These are phyloP conservation scores for Thozetella sp. DNA, from an alignment of 495 filamentous ascomycete species.

Conservation along the genomic window DNA sequence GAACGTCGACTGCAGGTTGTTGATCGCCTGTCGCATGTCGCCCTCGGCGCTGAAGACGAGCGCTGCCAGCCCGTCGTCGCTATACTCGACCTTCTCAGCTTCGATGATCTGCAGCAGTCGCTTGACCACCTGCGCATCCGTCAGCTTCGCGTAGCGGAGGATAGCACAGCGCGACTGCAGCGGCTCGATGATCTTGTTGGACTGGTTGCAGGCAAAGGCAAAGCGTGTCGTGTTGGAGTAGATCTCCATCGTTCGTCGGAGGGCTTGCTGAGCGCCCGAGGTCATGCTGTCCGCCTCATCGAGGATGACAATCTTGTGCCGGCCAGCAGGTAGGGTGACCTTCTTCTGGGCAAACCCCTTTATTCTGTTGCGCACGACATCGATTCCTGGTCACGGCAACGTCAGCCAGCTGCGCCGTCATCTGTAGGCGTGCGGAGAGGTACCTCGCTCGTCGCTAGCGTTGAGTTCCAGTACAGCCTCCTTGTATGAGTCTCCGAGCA, in stretches of 20 bases:
- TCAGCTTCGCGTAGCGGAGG: slow-evolving; percentile 89
- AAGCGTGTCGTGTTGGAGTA: slow-evolving; percentile 96
- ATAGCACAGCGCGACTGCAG: slow-evolving; percentile 96
- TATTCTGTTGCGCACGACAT: slow-evolving; percentile 97
- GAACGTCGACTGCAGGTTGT: slow-evolving; percentile 93
- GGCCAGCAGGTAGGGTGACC: slow-evolving; percentile 86
- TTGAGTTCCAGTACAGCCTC: slow-evolving; percentile 97
- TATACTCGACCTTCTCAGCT: slow-evolving; percentile 83
- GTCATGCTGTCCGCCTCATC: slow-evolving; percentile 99
- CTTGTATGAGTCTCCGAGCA: slow-evolving; percentile 94
- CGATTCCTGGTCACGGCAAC: slow-evolving; percentile 64
- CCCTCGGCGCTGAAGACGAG: slow-evolving; percentile 97
- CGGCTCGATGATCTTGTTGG: slow-evolving; percentile 99
- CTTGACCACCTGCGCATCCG: slow-evolving; percentile 89
- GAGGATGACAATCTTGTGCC: slow-evolving; percentile 96
- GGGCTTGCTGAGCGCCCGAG: slow-evolving; percentile 90
- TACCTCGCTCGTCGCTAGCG: slow-evolving; percentile 91
- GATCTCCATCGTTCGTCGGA: slow-evolving; percentile 98
- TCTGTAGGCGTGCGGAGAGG: not conserved
- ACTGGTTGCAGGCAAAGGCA: slow-evolving; percentile 97
- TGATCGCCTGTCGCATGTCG: slow-evolving; percentile 99
- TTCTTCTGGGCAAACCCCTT: slow-evolving; percentile 99
- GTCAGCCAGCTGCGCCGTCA: not conserved
- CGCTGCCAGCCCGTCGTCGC: slow-evolving; percentile 92
- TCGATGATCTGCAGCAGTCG: slow-evolving; percentile 89